Conservation (phyloP, 2,329 filamentous ascomycete genomes). For the Falciphora oryzae region DNA sequence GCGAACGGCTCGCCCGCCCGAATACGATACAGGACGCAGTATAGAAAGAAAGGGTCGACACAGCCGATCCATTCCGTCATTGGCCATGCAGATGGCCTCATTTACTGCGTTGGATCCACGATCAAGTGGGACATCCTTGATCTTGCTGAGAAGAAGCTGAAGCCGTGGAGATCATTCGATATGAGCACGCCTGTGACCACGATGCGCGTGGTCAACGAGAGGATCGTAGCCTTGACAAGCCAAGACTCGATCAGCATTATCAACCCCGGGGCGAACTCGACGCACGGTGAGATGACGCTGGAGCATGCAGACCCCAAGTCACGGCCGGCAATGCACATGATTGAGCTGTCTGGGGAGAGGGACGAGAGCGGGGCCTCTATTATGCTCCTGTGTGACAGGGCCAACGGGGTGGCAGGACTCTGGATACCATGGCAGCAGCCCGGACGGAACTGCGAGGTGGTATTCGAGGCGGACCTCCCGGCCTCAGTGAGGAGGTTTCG, state of each 20-base stretch:
- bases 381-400: slow-evolving; percentile 2
- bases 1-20: slow-evolving; percentile 21
- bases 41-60: slow-evolving; percentile 35
- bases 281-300: slow-evolving; percentile 28
- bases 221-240: slow-evolving; percentile 45
- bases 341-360: slow-evolving; percentile 35
- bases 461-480: slow-evolving; percentile 53
- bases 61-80: slow-evolving; percentile 51
- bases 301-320: slow-evolving; percentile 41
- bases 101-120: slow-evolving; percentile 47
- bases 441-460: slow-evolving; percentile 34
- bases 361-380: slow-evolving; percentile 15
- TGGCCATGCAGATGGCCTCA: slow-evolving; percentile 48
- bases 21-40: slow-evolving; percentile 50
- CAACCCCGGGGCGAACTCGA: slow-evolving; percentile 35
- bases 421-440: slow-evolving; percentile 41
- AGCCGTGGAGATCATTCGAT: slow-evolving; percentile 36
- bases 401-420: slow-evolving; percentile 38
- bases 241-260: slow-evolving; percentile 52
- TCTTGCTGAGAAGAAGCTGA: slow-evolving; percentile 43
- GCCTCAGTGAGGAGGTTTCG: slow-evolving; percentile 52
- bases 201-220: slow-evolving; percentile 40
- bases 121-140: slow-evolving; percentile 55
- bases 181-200: slow-evolving; percentile 49
- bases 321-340: slow-evolving; percentile 38